These are phyloP conservation scores for Paspalum vaginatum DNA, from an alignment of 176 grass and related monocot species.

Conservation along the genomic window DNA sequence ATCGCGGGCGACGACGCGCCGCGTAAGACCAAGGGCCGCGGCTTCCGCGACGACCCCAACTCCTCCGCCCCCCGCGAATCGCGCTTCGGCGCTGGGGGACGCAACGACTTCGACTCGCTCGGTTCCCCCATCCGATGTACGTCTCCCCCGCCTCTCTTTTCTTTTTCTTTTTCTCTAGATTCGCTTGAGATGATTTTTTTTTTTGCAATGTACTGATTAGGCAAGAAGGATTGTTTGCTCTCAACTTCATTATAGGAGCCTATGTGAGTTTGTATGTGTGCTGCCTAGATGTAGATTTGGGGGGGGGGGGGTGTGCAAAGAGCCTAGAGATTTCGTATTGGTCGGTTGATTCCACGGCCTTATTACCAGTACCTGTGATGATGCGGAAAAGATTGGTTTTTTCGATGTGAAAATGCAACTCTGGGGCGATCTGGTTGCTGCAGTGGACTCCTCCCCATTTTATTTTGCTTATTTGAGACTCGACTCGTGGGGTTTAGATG, in stretches of 20 bases:
- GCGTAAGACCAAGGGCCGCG: slow-evolving; percentile 84
- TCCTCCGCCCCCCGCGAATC: slow-evolving; percentile 49
- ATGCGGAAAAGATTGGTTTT: slow-evolving; percentile 7
- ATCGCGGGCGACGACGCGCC: slow-evolving; percentile 52
- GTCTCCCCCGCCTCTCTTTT: background rate
- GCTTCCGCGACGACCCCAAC: slow-evolving; percentile 71
- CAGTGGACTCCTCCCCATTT: background rate
- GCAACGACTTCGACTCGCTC: slow-evolving; percentile 62
- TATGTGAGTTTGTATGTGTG: background rate
- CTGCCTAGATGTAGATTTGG: slow-evolving; percentile 3
- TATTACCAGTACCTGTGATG: background rate
- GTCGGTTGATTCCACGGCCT: background rate
- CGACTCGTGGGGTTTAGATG: background rate
- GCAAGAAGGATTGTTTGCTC: background rate
- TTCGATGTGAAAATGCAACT: background rate
- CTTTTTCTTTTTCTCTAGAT: background rate
- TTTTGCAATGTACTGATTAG: background rate
- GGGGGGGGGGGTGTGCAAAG: background rate
- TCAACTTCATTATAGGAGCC: background rate
- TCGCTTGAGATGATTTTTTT: background rate
- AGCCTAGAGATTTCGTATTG: background rate
- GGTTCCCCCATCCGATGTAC: slow-evolving; percentile 82
- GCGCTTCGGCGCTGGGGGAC: slow-evolving; percentile 45
- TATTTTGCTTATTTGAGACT: background rate
- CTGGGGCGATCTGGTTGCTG: background rate